These are phyloP conservation scores for Fusarium beomiforme DNA, from an alignment of 2,329 filamentous ascomycete genomes.

Conservation along the genomic window DNA sequence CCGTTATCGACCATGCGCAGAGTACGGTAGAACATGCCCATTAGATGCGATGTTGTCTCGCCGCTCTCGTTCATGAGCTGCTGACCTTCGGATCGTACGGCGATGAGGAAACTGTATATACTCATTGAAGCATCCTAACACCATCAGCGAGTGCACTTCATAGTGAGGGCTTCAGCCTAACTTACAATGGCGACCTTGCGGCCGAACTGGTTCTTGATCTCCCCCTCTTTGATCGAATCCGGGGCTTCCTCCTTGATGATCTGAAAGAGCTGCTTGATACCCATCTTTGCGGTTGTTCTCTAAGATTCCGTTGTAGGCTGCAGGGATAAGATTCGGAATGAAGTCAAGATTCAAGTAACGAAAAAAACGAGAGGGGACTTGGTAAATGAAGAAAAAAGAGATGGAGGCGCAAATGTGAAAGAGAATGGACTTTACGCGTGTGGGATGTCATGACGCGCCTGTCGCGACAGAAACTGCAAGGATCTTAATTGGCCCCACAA, in stretches of 20 bases:
- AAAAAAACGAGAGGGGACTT: background rate
- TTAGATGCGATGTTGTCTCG: conserved; percentile 96
- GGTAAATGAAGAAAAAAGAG: conserved; percentile 4
- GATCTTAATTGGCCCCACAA: conserved; percentile 48
- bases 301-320: background rate
- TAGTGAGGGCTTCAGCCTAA: conserved; percentile 26
- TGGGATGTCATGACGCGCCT: conserved; percentile 45
- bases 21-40: conserved; percentile 99
- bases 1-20: conserved; percentile 98
- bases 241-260: conserved; percentile 93
- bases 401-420: conserved; percentile 19
- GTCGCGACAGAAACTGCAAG: conserved; percentile 40
- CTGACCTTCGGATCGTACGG: conserved; percentile 95
- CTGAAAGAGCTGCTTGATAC: conserved; percentile 78
- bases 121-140: conserved; percentile 81
- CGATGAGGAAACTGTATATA: conserved; percentile 98
- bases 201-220: conserved; percentile 99
- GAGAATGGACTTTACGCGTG: conserved; percentile 38
- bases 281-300: conserved; percentile 55
- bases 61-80: conserved; percentile 95
- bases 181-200: conserved; percentile 96
- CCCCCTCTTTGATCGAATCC: conserved; percentile 93
- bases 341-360: background rate
- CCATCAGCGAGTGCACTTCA: conserved; percentile 4
- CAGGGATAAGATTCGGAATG: background rate